Evolutionary conservation across 2,329 filamentous ascomycete genomes (phyloP).

Genomic region (Dactylonectria estremocensis): DNA sequence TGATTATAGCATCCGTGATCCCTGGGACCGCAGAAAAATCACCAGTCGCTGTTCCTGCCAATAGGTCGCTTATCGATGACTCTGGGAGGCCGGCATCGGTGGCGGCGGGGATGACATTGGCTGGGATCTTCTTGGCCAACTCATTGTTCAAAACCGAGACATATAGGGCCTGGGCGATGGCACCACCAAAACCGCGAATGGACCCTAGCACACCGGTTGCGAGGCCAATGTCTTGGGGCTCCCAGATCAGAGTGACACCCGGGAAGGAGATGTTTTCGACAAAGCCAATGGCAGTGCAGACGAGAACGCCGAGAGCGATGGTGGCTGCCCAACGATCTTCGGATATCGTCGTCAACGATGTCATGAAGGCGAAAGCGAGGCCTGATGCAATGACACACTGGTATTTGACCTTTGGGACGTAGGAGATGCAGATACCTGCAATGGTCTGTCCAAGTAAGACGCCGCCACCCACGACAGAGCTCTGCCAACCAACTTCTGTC

Average conservation of each 20-base stretch:
- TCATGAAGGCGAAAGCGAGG: constrained; percentile 53
- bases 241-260: constrained; percentile 61
- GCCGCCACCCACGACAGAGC: constrained; percentile 57
- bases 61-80: constrained; percentile 50
- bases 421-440: constrained; percentile 54
- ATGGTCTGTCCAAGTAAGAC: constrained; percentile 57
- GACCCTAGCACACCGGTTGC: constrained; percentile 61
- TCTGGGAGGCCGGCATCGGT: constrained; percentile 54
- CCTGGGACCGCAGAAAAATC: constrained; percentile 52
- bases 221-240: constrained; percentile 63
- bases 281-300: constrained; percentile 52
- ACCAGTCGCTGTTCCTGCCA: constrained; percentile 51
- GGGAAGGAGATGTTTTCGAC: constrained; percentile 59
- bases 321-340: constrained; percentile 47
- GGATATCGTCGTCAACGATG: constrained; percentile 49
- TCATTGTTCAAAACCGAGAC: constrained; percentile 55
- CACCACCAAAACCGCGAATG: constrained; percentile 59
- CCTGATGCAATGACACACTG: constrained; percentile 52
- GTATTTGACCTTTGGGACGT: constrained; percentile 54
- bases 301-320: constrained; percentile 53
- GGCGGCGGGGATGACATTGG: constrained; percentile 54
- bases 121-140: constrained; percentile 51
- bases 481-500: constrained; percentile 58
- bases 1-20: constrained; percentile 52
- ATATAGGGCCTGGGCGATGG: constrained; percentile 57